phyloP scores from a whole-genome alignment of 2,329 filamentous ascomycete species.

The Colletotrichum graminicola region DNA sequence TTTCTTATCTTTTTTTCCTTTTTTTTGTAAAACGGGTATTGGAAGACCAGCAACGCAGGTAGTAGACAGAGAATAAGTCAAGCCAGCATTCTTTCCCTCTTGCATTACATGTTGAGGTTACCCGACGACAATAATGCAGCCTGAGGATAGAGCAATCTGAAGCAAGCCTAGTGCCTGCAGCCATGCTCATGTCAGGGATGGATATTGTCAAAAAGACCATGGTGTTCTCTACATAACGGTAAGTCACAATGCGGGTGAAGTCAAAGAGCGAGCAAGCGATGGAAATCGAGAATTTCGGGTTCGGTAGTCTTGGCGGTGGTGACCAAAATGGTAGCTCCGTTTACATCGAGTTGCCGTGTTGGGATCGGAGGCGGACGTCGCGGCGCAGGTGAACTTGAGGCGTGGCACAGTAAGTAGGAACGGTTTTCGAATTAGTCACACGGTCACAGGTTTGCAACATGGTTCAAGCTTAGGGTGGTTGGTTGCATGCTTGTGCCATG shows the following conservation, averaged over 20 bases:
- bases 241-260: neutral
- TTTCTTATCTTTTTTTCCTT: neutral
- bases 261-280: neutral
- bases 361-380: conserved; percentile 19
- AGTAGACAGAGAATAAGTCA: conserved; percentile 33
- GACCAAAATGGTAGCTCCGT: conserved; percentile 39
- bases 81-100: conserved; percentile 1
- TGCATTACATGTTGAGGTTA: neutral
- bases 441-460: too few species aligned
- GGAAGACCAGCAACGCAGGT: conserved; percentile 3
- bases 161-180: neutral
- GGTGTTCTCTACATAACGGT: neutral
- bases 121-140: neutral
- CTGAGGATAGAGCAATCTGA: neutral
- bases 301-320: neutral
- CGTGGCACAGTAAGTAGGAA: neutral
- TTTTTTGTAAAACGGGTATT: conserved; percentile 18
- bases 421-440: conserved; percentile 2
- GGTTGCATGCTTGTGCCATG: neutral
- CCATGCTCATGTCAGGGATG: neutral
- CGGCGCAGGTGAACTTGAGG: neutral
- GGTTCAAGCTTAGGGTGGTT: neutral
- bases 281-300: neutral
- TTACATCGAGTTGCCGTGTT: neutral
- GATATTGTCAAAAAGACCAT: too few species aligned